Percentiles rank a stretch among this genome's conserved stretches.
Evolutionary conservation across 2,329 filamentous ascomycete genomes (phyloP).

Genomic region (Fusarium sp.): DNA sequence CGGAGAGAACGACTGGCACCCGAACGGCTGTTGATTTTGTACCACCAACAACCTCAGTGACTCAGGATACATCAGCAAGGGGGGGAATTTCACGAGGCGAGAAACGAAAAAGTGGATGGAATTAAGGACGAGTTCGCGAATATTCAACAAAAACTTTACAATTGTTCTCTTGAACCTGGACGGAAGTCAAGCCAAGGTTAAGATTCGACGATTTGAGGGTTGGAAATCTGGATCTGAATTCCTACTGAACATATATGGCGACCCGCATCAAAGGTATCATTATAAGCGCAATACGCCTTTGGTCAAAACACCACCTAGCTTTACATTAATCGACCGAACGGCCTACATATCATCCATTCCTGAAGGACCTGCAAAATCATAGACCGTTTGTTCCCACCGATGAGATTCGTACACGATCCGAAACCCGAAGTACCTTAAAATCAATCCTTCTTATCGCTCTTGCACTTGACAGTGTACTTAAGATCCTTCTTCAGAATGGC

Average conservation of each 20-base stretch:
- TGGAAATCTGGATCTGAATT: slow-evolving; percentile 30
- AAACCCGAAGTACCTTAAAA: background rate
- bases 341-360: background rate
- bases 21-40: slow-evolving; percentile 66
- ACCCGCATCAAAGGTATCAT: slow-evolving; percentile 52
- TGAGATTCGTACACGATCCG: background rate
- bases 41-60: slow-evolving; percentile 44
- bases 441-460: slow-evolving; percentile 21
- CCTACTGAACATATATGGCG: slow-evolving; percentile 28
- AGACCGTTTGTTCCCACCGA: slow-evolving; percentile 1
- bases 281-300: slow-evolving; percentile 47
- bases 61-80: slow-evolving; percentile 37
- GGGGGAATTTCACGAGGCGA: slow-evolving; percentile 49
- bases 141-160: background rate
- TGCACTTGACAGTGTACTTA: slow-evolving; percentile 48
- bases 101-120: slow-evolving; percentile 55
- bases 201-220: slow-evolving; percentile 23
- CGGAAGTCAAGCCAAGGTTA: slow-evolving; percentile 8
- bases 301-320: slow-evolving; percentile 28
- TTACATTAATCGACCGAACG: slow-evolving; percentile 30
- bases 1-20: slow-evolving; percentile 58
- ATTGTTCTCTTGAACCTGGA: slow-evolving; percentile 5
- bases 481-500: slow-evolving; percentile 57
- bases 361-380: slow-evolving; percentile 6
- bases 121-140: slow-evolving; percentile 32